Percentiles rank a stretch among this genome's conserved stretches.
phyloP scores from a whole-genome alignment of 2,329 filamentous ascomycete species.

The Aspergillus nomiae region DNA sequence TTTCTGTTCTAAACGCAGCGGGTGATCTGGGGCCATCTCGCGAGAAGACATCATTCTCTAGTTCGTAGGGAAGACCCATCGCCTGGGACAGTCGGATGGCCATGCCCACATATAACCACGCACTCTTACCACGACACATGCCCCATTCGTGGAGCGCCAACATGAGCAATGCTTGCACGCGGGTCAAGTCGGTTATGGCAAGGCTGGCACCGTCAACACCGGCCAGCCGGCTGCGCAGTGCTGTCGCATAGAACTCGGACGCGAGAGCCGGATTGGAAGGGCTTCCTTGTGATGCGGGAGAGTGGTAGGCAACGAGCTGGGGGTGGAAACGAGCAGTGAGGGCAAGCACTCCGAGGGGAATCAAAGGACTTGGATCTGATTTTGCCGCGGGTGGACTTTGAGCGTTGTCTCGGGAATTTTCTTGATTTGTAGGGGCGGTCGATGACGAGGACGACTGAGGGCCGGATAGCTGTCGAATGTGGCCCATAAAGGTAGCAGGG shows the following conservation, averaged over 20 bases:
- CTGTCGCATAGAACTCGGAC: conserved; percentile 58
- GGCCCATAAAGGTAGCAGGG: conserved; percentile 55
- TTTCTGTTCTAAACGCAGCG: conserved; percentile 37
- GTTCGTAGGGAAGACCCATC: conserved; percentile 48
- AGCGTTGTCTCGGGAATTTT: conserved; percentile 26
- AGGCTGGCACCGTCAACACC: conserved; percentile 45
- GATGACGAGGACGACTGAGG: conserved; percentile 21
- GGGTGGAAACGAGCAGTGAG: conserved; percentile 59
- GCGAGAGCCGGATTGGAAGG: conserved; percentile 53
- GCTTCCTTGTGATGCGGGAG: conserved; percentile 44
- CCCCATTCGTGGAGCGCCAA: conserved; percentile 61
- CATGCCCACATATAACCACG: conserved; percentile 54
- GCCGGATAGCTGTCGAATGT: conserved; percentile 44
- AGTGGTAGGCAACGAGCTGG: conserved; percentile 51
- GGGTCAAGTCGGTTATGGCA: conserved; percentile 50
- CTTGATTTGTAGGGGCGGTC: conserved; percentile 15
- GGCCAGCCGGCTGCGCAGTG: conserved; percentile 51
- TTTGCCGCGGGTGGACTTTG: conserved; percentile 30
- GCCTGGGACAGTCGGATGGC: conserved; percentile 49
- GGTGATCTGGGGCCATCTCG: conserved; percentile 44
- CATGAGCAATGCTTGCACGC: conserved; percentile 58
- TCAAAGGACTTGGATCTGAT: conserved; percentile 47
- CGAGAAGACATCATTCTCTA: conserved; percentile 51
- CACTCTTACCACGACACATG: conserved; percentile 55
- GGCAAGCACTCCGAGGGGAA: conserved; percentile 59